These are phyloP conservation scores for Firmiana major DNA, from an alignment of 345 rosid species.

Conservation along the genomic window DNA sequence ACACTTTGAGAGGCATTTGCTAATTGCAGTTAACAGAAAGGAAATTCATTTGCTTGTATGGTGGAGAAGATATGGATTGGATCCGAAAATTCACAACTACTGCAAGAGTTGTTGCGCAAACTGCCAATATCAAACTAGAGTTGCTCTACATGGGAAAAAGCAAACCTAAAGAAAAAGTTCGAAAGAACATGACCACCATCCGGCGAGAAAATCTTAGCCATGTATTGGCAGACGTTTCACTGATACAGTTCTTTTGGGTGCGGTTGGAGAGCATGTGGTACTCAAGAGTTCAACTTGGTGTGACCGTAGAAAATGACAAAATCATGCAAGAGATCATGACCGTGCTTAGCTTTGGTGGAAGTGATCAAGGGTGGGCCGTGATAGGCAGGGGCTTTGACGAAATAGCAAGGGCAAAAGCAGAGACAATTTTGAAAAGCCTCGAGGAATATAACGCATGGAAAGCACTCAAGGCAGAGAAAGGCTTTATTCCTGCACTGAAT, in stretches of 20 bases:
- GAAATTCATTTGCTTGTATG: constrained; percentile 46
- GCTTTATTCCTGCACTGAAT: constrained; percentile 41
- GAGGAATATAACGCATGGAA: constrained; percentile 28
- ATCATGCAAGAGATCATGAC: constrained; percentile 50
- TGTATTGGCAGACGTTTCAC: constrained; percentile 12
- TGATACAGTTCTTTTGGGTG: constrained; percentile 53
- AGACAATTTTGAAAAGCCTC: constrained; percentile 20
- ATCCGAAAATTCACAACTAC: constrained; percentile 37
- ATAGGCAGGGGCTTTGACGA: constrained; percentile 25
- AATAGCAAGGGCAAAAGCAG: constrained; percentile 42
- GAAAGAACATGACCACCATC: constrained; percentile 23
- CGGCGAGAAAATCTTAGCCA: constrained; percentile 28
- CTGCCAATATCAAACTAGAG: constrained; percentile 33
- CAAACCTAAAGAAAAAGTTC: constrained; percentile 29
- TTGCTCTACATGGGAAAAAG: constrained; percentile 63
- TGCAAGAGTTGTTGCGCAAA: constrained; percentile 28
- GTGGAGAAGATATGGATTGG: constrained; percentile 62
- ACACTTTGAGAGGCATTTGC: neutral
- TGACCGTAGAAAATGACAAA: constrained; percentile 33
- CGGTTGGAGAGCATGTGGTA: constrained; percentile 76
- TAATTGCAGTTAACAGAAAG: constrained; percentile 30
- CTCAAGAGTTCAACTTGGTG: constrained; percentile 39
- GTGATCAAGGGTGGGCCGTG: constrained; percentile 68
- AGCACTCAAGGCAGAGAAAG: neutral
- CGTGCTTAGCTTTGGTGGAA: constrained; percentile 54